phyloP scores from a whole-genome alignment of 106 monocot genomes.

The Hemerocallis citrina region DNA sequence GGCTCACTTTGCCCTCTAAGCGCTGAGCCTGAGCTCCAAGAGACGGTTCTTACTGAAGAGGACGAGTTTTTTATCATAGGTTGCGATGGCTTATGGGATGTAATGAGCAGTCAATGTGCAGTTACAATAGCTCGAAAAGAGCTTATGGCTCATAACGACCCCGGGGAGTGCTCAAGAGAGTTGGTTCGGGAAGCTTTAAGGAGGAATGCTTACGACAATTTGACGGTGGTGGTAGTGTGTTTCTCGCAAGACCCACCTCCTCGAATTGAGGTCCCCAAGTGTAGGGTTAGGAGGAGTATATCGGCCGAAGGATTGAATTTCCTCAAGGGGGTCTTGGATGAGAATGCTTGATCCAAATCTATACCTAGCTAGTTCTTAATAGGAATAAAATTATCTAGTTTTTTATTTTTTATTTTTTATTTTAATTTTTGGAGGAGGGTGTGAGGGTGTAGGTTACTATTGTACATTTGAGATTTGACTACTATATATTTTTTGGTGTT shows the following conservation, averaged over 20 bases:
- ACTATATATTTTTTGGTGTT: no score
- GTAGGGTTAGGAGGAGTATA: constrained; percentile 65
- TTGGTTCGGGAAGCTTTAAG: constrained; percentile 40
- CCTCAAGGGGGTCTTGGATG: constrained; percentile 52
- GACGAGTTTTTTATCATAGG: constrained; percentile 55
- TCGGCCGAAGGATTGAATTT: constrained; percentile 58
- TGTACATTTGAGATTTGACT: no score
- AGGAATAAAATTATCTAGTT: no score
- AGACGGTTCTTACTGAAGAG: constrained; percentile 27
- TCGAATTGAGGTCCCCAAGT: constrained; percentile 51
- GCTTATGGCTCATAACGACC: constrained; percentile 49
- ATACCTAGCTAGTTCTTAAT: no score
- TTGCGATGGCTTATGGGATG: constrained; percentile 60
- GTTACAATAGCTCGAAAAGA: constrained; percentile 45
- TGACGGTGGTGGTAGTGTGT: constrained; percentile 48
- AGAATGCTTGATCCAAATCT: no score
- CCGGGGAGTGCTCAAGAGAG: constrained; percentile 29
- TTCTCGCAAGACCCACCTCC: constrained; percentile 46
- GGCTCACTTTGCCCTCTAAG: constrained; percentile 34
- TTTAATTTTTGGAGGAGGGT: no score
- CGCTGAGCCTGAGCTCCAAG: constrained; percentile 43
- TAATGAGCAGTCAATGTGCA: constrained; percentile 60
- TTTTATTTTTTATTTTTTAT: no score
- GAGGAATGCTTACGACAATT: constrained; percentile 40
- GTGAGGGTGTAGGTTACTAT: no score